phyloP scores from a whole-genome alignment of 2,329 filamentous ascomycete genomes.

The Talaromyces sp. region DNA sequence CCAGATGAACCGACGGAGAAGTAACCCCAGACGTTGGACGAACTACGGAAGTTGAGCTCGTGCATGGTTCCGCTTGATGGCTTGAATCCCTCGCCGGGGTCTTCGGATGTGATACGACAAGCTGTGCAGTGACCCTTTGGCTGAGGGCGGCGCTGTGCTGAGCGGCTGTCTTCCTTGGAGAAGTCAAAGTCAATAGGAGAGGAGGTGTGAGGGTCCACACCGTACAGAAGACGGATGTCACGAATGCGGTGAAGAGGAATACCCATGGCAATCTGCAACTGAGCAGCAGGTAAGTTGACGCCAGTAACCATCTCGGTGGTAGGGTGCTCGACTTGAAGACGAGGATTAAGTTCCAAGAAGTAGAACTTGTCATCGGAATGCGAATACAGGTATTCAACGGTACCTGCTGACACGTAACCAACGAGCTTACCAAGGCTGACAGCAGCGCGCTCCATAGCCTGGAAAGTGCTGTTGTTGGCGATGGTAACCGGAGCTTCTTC shows the following conservation, averaged over 20 bases:
- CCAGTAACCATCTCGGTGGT: conserved; percentile 99
- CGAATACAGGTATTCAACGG: conserved; percentile 98
- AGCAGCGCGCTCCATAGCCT: conserved; percentile 92
- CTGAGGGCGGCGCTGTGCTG: conserved; percentile 80
- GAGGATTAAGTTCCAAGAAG: conserved; percentile 96
- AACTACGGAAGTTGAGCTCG: conserved; percentile 97
- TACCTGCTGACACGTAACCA: conserved; percentile 97
- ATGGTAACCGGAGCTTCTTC: conserved; percentile 98
- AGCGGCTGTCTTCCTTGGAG: conserved; percentile 73
- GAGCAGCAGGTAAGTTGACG: conserved; percentile 92
- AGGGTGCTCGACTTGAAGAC: conserved; percentile 98
- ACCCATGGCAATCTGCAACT: conserved; percentile 99
- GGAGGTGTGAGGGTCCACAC: conserved; percentile 80
- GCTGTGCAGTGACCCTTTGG: conserved; percentile 97
- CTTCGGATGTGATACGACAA: conserved; percentile 98
- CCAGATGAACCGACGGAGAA: conserved; percentile 96
- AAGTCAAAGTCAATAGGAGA: conserved; percentile 97
- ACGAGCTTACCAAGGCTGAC: conserved; percentile 90
- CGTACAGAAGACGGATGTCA: conserved; percentile 93
- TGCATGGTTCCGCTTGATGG: conserved; percentile 98
- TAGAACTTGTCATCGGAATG: conserved; percentile 98
- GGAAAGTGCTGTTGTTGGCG: conserved; percentile 82
- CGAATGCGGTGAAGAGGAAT: conserved; percentile 89
- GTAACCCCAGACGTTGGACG: conserved; percentile 99
- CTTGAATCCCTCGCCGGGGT: conserved; percentile 98